Base-by-base conservation (phyloP, 352 stramenopile species). In the Phytopythium sindhum region DNA sequence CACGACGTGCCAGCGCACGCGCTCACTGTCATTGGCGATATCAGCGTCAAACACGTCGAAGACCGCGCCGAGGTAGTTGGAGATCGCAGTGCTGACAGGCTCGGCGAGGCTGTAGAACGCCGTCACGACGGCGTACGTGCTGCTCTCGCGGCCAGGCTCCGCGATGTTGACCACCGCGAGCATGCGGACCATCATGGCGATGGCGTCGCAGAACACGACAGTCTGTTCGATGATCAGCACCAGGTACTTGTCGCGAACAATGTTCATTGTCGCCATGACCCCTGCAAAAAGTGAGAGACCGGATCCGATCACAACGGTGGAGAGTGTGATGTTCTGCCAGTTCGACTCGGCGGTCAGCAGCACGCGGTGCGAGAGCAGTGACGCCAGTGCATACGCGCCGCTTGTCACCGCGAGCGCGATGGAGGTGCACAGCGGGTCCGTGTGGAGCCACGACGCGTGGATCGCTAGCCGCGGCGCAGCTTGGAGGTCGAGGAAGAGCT, bases 151-250 rank as follows among this genome's bases (percentile, higher is more conserved):
- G 1, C 82, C 81, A 8, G 81, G 71, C 56, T 93, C 84, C 4
- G 82, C 79, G 54, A 95, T 89, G 61, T 95, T 78, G 28, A 95
- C 77, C 19, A 88, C 86, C 33, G 89, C 80, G n/a, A 89, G 74
- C 57, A 88, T 86, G 11, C 78, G 70, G n/a, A 93, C 73, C 60
- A 94, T 89, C 73, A 91, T 88, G 0, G 73, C 75, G 48, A 94
- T 69, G 9, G 78, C 85, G 56, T 90, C 75, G 9, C 82, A 77
- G 66, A 94, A 88, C 14, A 65, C 69, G 23, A 90, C 73, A 31
- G 81, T 39, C 37, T 84, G 66, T 19, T 77, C 75, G 42, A 78
- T 76, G 3, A 74, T 57, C 4, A 89, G 68, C 60, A 87, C 91
- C 52, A 93, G 81, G 64, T 77, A 86, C 39, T 90, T 80, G 60